Evolutionary conservation across 805 yeast genomes (phyloP), one percentile per base, ranked within the genome.

Genomic region (Candida incommunis): DNA sequence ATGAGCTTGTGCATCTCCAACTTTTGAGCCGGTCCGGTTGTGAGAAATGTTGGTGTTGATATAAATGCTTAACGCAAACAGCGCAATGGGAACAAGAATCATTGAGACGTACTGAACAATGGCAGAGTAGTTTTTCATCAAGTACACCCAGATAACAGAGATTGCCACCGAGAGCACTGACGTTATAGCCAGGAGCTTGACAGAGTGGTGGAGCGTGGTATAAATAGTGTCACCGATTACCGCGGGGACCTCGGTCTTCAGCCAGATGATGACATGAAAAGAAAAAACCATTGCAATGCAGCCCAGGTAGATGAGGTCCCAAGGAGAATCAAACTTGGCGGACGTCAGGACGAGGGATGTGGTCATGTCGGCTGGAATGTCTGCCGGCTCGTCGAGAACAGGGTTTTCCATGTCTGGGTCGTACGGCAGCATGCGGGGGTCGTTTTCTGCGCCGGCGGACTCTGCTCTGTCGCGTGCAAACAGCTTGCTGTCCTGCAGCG

Each of bases 61-160:
- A 41, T 56, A 55, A 16, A 61, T 49, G 7, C 51, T 41, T 24
- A 59, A 40, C 2, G 48, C 49, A 11, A 54, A 41, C 21, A 60
- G 46, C n/a, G 54, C 52, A 15, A 55, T 44, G 15, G 65, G 65
- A 7, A 61, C 60, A n/a, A 51, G 40, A 15, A 55, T 48, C 11
- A 60, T 45, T 9, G 59, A 45, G 15, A 49, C 27, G 26, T 57
- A 54, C 18, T 61, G 51, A 13, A 59, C 35, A 13, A 54, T 50
- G 3, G 54, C 45, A 11, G 61, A 53, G 48, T 51, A 60, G 18
- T 45, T 43, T 16, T 48, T 45, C 46, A 61, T 48, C 26, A 57
- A 31, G 25, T 55, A 44, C 9, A 61, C 50, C 66, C 66, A 58
- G 2, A 45, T 53, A 15, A 42, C 40, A 5, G 62, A 58, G 2